Base-by-base conservation (phyloP, 169 alveolate species). In the Cryptosporidium xiaoi region DNA sequence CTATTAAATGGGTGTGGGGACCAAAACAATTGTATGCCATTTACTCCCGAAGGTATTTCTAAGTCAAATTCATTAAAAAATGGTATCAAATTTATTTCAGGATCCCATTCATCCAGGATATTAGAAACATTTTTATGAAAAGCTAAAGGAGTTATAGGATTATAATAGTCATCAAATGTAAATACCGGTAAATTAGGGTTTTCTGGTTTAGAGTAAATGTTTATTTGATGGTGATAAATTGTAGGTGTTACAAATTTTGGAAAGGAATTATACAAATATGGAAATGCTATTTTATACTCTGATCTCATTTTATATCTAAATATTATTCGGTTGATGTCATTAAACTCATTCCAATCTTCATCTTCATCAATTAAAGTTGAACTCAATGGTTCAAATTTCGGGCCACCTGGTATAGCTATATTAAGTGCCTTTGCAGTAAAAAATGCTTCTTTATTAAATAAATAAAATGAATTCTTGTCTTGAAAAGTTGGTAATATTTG, bases 341-440 rank as follows among this genome's bases (percentile, higher is more conserved):
- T 99, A 92, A 99, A 99, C 92, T 99, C 99, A 91, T 98, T 99
- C 99, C 99, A 99, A 93, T 99, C 99, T 91, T 99, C 99, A 91
- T 99, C 99, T 82, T 98, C 99, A 51, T 97, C 99, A 77, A 92
- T 92, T 71, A 95, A 92, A 93, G 97, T 99, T 65, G 99, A 93
- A 92, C 91, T 97, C 58, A 99, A 93, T 34, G 99, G 99, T 93
- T 99, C 99, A 93, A 98, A 99, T 94, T 99, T 99, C 27, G 99
- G 99, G 1, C 99, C 99, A 51, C 99, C 99, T 12, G 99, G 99
- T 62, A 99, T 99, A 24, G 99, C 99, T 93, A 98, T 92, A 93
- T 98, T 99, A 84, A 99, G 92, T 16, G 99, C 99, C 92, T 99
- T 99, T 10, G 99, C 99, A 24, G 99, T 99, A 91, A 95, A 97